Evolutionary conservation across 2,329 filamentous ascomycete genomes (phyloP).

Genomic region (Fusarium denticulatum): DNA sequence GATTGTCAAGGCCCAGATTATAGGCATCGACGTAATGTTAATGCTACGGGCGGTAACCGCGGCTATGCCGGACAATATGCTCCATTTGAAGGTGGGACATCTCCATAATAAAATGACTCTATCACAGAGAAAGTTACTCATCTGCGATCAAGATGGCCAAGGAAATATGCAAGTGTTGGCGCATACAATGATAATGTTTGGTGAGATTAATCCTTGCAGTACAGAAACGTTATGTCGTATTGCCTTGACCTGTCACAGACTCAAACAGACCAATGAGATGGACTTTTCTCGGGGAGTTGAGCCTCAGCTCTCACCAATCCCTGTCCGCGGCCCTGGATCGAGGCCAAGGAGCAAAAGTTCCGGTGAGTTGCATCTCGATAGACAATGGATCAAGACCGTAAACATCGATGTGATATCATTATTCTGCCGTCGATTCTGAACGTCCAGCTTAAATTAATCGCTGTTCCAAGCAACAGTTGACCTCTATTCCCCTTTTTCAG

Average conservation of each 20-base stretch:
- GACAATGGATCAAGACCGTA: background rate
- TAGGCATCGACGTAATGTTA: background rate
- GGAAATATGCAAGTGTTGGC: background rate
- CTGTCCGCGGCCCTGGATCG: slow-evolving; percentile 11
- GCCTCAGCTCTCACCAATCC: slow-evolving; percentile 15
- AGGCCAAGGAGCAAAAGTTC: slow-evolving; percentile 23
- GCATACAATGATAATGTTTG: background rate
- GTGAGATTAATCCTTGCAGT: slow-evolving; percentile 4
- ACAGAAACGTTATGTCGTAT: background rate
- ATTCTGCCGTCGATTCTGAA: background rate
- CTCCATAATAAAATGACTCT: background rate
- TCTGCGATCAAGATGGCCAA: background rate
- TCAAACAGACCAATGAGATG: slow-evolving; percentile 5
- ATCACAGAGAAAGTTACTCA: background rate
- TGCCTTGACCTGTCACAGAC: background rate
- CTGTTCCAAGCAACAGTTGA: background rate
- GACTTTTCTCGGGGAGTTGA: slow-evolving; percentile 10
- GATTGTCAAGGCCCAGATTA: background rate
- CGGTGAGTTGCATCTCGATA: background rate
- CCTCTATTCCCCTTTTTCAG: background rate
- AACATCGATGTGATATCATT: slow-evolving; percentile 12
- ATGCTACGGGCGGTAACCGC: background rate
- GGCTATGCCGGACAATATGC: background rate
- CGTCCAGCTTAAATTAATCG: background rate
- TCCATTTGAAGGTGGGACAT: slow-evolving; percentile 14